phyloP scores from a whole-genome alignment of 148 eudicot genomes.

The Vaccinium corymbosum region DNA sequence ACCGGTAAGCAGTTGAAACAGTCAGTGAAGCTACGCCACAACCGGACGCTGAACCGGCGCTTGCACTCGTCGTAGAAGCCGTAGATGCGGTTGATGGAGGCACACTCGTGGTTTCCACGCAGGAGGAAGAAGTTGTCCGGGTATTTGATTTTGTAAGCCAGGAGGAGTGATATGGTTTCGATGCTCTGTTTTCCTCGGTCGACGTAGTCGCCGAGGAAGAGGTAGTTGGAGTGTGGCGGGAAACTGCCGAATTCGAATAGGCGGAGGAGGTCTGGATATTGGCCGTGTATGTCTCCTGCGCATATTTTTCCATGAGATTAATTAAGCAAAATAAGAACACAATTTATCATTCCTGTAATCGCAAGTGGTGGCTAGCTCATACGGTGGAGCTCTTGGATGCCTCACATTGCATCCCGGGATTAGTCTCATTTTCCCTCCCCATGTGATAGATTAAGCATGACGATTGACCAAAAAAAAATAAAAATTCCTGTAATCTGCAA shows the following conservation, averaged over 20 bases:
- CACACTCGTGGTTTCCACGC: background rate
- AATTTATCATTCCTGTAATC: background rate
- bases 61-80: constrained; percentile 12
- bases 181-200: constrained; percentile 5
- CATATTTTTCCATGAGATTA: background rate
- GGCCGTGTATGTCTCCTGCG: background rate
- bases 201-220: background rate
- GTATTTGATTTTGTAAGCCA: background rate
- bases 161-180: constrained; percentile 1
- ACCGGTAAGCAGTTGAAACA: constrained; percentile 1
- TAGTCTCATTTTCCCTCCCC: no score
- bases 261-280: constrained; percentile 4
- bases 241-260: background rate
- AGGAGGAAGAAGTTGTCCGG: constrained; percentile 1
- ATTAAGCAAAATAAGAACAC: background rate
- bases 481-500: no score
- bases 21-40: background rate
- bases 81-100: constrained; percentile 4
- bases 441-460: no score
- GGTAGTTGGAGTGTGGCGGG: constrained; percentile 1
- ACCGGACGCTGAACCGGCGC: background rate
- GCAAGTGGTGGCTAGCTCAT: no score
- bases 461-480: no score
- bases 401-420: no score
- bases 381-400: no score